Evolutionary conservation across 768 basidiomycete species (phyloP), one percentile per base, ranked within the genome.

Genomic region (Dioszegia crocea): DNA sequence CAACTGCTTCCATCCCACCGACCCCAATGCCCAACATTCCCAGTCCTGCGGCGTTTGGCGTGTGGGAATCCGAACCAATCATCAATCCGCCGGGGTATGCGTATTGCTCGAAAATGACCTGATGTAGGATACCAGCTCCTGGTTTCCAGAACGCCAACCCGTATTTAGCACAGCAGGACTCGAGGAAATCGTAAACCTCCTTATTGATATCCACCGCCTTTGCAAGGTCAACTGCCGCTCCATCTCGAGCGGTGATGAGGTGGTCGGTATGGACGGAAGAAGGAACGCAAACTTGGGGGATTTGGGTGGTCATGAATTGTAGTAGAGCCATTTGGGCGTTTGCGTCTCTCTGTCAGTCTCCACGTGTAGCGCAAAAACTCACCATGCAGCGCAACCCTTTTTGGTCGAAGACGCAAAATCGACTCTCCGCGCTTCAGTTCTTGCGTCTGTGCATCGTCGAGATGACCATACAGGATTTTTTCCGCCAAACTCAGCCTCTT

Each of bases 301-400:
- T 91, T 63, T 94, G 94, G 17, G 96, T 92, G 52, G 96, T 97
- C 96, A 99, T 99, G 85, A 99, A 99, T 83, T 99, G 96, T 66
- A 99, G 84, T 57, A 99, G 84, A 21, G 96, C 96, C 96, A 99
- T 99, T 89, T 98, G 77, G 0, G 78, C 80, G 67, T 79, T 81
- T 38, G 79, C 79, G 72, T 80, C 80, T n/a, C n/a, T n/a, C 66
- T 80, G 80, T 71, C 80, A 80, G 5, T 79, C 79, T 56, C 80
- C 80, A 63, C 80, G 79, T 49, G 19, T 12, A 6, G 16, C 36
- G n/a, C 31, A 36, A 21, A 52, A 31, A 84, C 91, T 69, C 75
- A 94, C 94, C n/a, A n/a, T n/a, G n/a, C n/a, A n/a, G n/a, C n/a
- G n/a, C n/a, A n/a, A n/a, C n/a, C n/a, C n/a, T n/a, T 80, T 98